Percentiles rank a stretch among this genome's conserved stretches.
Conservation (phyloP, 2,329 filamentous ascomycete species). For the Xylaria sp. region DNA sequence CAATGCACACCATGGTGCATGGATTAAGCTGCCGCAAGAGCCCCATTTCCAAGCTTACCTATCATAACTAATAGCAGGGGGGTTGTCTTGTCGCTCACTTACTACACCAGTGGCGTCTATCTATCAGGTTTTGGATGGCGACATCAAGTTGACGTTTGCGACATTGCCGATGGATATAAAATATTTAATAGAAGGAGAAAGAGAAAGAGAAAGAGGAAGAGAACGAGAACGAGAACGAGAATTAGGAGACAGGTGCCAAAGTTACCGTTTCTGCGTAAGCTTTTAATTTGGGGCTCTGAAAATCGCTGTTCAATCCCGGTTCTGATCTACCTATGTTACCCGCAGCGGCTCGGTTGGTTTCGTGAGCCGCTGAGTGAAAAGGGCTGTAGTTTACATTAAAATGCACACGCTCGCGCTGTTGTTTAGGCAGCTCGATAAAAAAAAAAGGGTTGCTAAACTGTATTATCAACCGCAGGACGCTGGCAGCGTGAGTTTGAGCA, state of each 20-base stretch:
- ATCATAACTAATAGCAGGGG: not conserved
- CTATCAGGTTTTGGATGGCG: not conserved
- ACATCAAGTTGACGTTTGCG: not conserved
- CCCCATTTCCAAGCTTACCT: not conserved
- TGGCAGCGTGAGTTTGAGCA: not conserved
- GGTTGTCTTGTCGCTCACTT: not conserved
- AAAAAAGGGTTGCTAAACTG: too few species aligned
- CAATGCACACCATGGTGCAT: not conserved
- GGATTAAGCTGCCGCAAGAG: not conserved
- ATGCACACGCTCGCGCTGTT: too few species aligned
- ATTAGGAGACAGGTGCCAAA: not conserved
- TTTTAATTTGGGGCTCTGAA: conserved; percentile 20
- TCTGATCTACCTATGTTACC: conserved; percentile 28
- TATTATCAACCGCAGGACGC: too few species aligned
- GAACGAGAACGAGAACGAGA: not conserved
- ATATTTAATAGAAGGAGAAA: not conserved
- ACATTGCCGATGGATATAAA: not conserved
- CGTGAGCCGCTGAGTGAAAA: conserved; percentile 3
- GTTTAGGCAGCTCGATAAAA: too few species aligned
- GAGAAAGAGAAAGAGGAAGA: too few species aligned
- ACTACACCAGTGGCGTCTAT: not conserved
- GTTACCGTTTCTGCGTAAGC: conserved; percentile 3
- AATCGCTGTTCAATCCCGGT: conserved; percentile 23
- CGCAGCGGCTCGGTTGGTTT: conserved; percentile 18
- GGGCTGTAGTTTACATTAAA: not conserved